A percentile compares a stretch with the other conserved stretches of the same genome.
Conservation (phyloP, 495 filamentous ascomycete genomes). For the Ascobolus immersus region DNA sequence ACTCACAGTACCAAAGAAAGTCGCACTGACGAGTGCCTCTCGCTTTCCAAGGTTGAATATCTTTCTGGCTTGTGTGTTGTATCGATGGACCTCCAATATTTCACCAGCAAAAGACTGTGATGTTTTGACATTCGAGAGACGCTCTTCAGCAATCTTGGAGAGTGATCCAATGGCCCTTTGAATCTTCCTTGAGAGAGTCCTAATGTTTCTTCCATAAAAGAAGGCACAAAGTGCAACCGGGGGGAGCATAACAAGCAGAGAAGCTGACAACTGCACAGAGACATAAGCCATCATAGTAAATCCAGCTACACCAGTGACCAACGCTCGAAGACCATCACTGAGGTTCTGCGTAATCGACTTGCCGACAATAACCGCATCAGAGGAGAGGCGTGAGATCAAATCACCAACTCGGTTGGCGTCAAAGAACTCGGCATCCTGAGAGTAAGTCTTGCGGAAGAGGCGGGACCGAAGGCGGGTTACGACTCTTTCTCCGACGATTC, state of each 20-base stretch:
- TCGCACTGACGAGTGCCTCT: conserved; percentile 68
- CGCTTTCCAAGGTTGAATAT: conserved; percentile 68
- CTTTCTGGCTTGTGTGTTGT: conserved; percentile 72
- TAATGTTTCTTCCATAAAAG: conserved; percentile 64
- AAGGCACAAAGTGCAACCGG: conserved; percentile 79
- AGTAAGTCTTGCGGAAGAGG: conserved; percentile 69
- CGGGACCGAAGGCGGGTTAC: conserved; percentile 70
- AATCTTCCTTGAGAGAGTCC: conserved; percentile 68
- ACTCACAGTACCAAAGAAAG: conserved; percentile 58
- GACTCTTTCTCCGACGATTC: conserved; percentile 88
- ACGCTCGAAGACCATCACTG: conserved; percentile 68
- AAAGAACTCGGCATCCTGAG: conserved; percentile 96
- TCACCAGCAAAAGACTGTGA: conserved; percentile 90
- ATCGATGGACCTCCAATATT: conserved; percentile 62
- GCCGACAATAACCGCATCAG: conserved; percentile 88
- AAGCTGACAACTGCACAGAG: conserved; percentile 66
- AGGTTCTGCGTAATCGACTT: conserved; percentile 97
- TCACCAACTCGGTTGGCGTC: conserved; percentile 94
- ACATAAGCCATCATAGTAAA: conserved; percentile 81
- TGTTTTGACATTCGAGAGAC: conserved; percentile 82
- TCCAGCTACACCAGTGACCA: conserved; percentile 70
- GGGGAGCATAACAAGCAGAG: conserved; percentile 66
- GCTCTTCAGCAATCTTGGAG: conserved; percentile 90
- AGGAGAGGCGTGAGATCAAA: conserved; percentile 78
- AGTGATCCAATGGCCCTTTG: conserved; percentile 77